Base-by-base conservation (phyloP, 768 basidiomycete genomes). In the Coprinopsis cinerea region DNA sequence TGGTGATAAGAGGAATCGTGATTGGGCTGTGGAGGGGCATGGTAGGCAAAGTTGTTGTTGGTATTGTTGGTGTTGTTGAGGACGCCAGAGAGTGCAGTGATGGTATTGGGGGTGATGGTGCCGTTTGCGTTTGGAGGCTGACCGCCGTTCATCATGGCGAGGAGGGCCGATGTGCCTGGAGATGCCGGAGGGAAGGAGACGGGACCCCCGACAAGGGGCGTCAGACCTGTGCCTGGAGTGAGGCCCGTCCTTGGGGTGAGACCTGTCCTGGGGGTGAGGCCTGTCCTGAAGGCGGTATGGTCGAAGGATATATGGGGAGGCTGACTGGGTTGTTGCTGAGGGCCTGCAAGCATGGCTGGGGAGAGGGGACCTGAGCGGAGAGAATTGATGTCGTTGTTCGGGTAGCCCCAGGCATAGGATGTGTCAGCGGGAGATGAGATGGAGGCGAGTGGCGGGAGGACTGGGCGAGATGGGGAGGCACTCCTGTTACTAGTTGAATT, bases 281-380 rank as follows among this genome's bases (percentile, higher is more conserved):
- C 91, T 0, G 92, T 92, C 39, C 91, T 81, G 70, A 91, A 82
- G 36, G 75, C 69, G 56, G 77, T 59, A 34, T 85, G 81, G 61
- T 92, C 90, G 63, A 91, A 94, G 44, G 74, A 60, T 36, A 74
- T 56, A 48, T 73, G 73, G 5, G 60, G 44, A 13, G 62, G 39
- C 60, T 58, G 62, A 59, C 75, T 67, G 45, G 69, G 56, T 41
- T 74, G 74, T 28, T 7, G 11, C 63, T 82, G 83, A 2, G 92
- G 94, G 7, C 88, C 95, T 23, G 90, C 82, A 52, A 96, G 84
- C 91, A 97, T 95, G 48, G 95, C 93, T 25, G 95, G 95, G 4
- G 90, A 92, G 48, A 98, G 83, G 1, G 95, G 95, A 3, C 94
- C 95, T 0, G 93, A 79, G 40, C 95, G 83, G 27, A 98, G 81